phyloP scores from a whole-genome alignment of 2,329 filamentous ascomycete genomes.

The Aspergillus sp. region DNA sequence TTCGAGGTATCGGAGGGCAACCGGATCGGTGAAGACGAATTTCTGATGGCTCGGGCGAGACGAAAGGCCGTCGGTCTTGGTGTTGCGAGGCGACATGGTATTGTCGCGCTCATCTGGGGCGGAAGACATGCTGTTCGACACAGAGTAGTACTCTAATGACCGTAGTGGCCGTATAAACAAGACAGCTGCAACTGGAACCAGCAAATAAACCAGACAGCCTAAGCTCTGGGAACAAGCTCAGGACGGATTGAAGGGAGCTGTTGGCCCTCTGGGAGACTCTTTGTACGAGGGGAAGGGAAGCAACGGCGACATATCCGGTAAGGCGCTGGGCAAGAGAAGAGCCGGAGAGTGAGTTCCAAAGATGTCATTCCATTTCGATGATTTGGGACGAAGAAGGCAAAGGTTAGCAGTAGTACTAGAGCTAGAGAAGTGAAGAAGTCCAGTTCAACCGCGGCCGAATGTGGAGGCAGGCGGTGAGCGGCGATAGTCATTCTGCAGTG shows the following conservation, averaged over 20 bases:
- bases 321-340: too few relatives aligned
- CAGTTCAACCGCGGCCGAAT: too few relatives aligned
- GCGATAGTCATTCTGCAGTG: too few relatives aligned
- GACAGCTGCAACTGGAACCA: background rate
- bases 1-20: constrained; percentile 68
- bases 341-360: too few relatives aligned
- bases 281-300: constrained; percentile 12
- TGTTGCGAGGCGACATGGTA: constrained; percentile 13
- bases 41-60: constrained; percentile 39
- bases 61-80: constrained; percentile 10
- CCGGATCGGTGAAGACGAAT: constrained; percentile 57
- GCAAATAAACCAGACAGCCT: background rate
- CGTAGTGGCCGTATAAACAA: too few relatives aligned
- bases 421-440: too few relatives aligned
- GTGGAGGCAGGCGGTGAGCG: too few relatives aligned
- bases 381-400: too few relatives aligned
- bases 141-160: too few relatives aligned
- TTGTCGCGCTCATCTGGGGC: constrained; percentile 18
- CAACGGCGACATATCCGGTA: constrained; percentile 20
- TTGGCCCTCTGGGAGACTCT: constrained; percentile 19
- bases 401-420: too few relatives aligned
- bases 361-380: too few relatives aligned
- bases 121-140: constrained; percentile 6
- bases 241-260: constrained; percentile 12
- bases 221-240: constrained; percentile 10